phyloP scores from a whole-genome alignment of 495 filamentous ascomycete genomes.

The Trichoderma gamsii region DNA sequence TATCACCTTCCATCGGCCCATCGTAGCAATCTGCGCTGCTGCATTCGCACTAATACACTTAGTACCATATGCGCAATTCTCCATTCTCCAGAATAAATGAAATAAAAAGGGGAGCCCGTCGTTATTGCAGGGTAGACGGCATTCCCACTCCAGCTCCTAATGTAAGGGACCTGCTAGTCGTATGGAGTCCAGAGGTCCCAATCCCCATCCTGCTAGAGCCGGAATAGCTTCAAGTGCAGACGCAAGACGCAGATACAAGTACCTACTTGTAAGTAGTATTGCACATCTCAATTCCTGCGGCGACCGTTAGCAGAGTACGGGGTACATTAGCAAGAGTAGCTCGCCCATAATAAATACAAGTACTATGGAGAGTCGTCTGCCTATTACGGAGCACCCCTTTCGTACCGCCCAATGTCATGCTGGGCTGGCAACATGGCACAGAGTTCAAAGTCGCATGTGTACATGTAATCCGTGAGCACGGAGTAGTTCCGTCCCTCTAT shows the following conservation, averaged over 20 bases:
- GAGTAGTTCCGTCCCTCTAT: too few relatives aligned
- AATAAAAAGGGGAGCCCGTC: neutral
- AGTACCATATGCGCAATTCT: too few relatives aligned
- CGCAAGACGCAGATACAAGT: neutral
- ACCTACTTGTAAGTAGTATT: neutral
- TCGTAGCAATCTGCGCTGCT: neutral
- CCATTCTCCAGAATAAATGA: too few relatives aligned
- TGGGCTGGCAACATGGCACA: too few relatives aligned
- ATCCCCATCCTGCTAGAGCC: neutral
- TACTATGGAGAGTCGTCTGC: neutral
- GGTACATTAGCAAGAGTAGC: neutral
- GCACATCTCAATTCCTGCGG: too few relatives aligned
- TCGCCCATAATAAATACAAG: neutral
- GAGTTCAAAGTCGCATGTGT: too few relatives aligned
- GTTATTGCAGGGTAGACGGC: neutral
- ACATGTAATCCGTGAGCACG: too few relatives aligned
- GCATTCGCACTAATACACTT: too few relatives aligned
- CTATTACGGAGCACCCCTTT: too few relatives aligned
- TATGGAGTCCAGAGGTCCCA: neutral
- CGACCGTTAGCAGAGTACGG: conserved; percentile 1
- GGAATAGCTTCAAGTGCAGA: neutral
- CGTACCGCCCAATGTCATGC: too few relatives aligned
- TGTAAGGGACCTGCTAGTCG: neutral
- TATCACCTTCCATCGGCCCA: neutral
- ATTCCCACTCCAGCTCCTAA: neutral